Percentiles rank a stretch among this genome's conserved stretches.
Evolutionary conservation across 2,329 filamentous ascomycete species (phyloP).

Genomic region (Diaporthe helianthi): DNA sequence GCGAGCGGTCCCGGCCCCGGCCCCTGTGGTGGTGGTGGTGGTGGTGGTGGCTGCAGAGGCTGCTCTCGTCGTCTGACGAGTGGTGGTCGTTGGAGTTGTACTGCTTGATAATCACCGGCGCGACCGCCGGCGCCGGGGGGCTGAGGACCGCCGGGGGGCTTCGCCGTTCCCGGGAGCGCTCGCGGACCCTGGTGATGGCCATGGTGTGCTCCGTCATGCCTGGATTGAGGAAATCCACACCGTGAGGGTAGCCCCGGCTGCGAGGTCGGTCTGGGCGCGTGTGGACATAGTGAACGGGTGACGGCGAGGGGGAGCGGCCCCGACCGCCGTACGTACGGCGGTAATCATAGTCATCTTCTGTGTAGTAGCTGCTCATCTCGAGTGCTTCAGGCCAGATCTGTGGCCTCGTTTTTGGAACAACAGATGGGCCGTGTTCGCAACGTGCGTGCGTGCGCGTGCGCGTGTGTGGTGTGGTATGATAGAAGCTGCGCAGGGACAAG

Average conservation of each 20-base stretch:
- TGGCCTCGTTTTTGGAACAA: neutral
- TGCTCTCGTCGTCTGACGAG: constrained; percentile 52
- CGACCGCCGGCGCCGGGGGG: constrained; percentile 43
- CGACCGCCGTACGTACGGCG: constrained; percentile 48
- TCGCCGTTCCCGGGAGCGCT: constrained; percentile 55
- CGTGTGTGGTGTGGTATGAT: neutral
- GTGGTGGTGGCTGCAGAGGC: constrained; percentile 44
- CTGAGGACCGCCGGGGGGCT: constrained; percentile 47
- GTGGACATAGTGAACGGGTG: constrained; percentile 55
- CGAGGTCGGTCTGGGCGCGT: constrained; percentile 46
- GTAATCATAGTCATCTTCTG: constrained; percentile 61
- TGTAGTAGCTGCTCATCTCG: constrained; percentile 49
- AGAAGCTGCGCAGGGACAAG: neutral
- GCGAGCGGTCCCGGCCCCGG: constrained; percentile 45
- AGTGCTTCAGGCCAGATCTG: neutral
- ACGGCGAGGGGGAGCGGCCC: constrained; percentile 50
- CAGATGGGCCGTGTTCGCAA: neutral
- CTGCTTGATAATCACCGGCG: constrained; percentile 65
- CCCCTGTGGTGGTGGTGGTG: too few species aligned
- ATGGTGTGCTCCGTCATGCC: constrained; percentile 51
- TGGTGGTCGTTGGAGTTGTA: constrained; percentile 50
- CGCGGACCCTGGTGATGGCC: constrained; percentile 51
- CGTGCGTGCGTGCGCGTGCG: neutral
- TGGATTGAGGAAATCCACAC: constrained; percentile 51
- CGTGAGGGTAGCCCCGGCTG: constrained; percentile 50